Conservation (phyloP, 1,284 basidiomycete species). For the Heterobasidion irregulare region DNA sequence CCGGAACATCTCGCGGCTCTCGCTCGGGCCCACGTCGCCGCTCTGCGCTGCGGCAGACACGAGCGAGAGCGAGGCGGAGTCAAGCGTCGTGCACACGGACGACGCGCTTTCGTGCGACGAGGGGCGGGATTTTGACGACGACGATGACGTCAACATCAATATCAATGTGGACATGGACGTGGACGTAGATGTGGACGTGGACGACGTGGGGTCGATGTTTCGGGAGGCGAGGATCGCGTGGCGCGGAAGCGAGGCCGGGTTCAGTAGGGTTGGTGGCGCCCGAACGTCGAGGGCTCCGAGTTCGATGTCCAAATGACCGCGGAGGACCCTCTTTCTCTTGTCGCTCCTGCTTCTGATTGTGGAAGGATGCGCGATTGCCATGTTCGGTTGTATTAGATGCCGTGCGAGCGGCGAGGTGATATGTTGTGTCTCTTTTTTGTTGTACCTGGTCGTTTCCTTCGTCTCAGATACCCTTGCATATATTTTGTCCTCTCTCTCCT, state of each 20-base stretch:
- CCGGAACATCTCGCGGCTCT: too few species aligned
- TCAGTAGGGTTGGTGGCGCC: neutral
- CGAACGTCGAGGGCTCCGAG: neutral
- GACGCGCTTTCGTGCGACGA: neutral
- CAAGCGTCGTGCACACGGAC: slow-evolving; percentile 12
- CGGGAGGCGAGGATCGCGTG: neutral
- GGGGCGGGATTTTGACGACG: slow-evolving; percentile 9
- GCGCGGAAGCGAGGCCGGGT: neutral
- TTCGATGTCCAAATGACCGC: neutral
- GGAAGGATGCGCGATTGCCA: too few species aligned
- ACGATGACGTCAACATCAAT: neutral
- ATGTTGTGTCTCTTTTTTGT: too few species aligned
- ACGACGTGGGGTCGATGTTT: neutral
- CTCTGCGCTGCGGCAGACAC: slow-evolving; percentile 2
- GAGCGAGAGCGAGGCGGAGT: slow-evolving; percentile 10
- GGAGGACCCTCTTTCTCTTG: too few species aligned
- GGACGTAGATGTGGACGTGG: too few species aligned
- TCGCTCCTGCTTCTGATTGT: too few species aligned
- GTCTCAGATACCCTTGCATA: too few species aligned
- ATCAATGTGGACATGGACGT: neutral
- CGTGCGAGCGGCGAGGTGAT: too few species aligned
- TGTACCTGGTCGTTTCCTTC: too few species aligned
- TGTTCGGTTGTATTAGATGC: too few species aligned
- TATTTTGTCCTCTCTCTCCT: too few species aligned
- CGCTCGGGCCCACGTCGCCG: neutral